Base-by-base conservation (phyloP, 352 stramenopile species). In the Globisporangium spiculum region DNA sequence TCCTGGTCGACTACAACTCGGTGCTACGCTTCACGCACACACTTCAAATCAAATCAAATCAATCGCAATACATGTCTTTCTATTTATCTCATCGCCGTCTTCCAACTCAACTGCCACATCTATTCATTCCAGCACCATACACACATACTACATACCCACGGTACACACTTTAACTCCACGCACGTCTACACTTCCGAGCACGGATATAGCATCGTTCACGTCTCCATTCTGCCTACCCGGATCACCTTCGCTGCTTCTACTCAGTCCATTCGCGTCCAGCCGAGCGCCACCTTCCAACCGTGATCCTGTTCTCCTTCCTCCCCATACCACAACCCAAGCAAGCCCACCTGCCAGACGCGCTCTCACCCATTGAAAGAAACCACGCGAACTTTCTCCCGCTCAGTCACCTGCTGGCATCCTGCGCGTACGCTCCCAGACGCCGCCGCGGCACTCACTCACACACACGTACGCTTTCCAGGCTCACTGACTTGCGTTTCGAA, bases 401-500 rank as follows among this genome's bases (percentile, higher is more conserved):
- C 53, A 24, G 24, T 48, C 26, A 20, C 14, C 24, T 22, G 52
- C 24, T 36, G 53, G 14, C 9, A 56, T 56, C 9, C 50, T 22
- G 5, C 7, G n/a, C 26, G 55, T 60, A 60, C 55, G 55, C 55
- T 60, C 55, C 27, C 55, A 60, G 55, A 41, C 30, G 3, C 18
- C 55, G 2, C 30, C 30, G 18, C 2, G 24, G n/a, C n/a, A 56
- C 24, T 30, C 50, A 3, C 41, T 32, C 27, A 32, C 4, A 32
- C 30, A 32, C 4, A 32, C 24, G 20, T 22, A 8, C 41, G 41
- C 4, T 48, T 32, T 32, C 30, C 30, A 14, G 12, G 14, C 36
- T 38, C 36, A 44, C 16, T 60, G 54, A 30, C 55, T 60, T 60
- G 55, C 30, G 55, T 46, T 44, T 60, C 30, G 55, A 41, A 9